A percentile compares a stretch with the other conserved stretches of the same genome.
These are phyloP conservation scores for Annulohypoxylon stygium DNA, from an alignment of 495 filamentous ascomycete genomes.

Conservation along the genomic window DNA sequence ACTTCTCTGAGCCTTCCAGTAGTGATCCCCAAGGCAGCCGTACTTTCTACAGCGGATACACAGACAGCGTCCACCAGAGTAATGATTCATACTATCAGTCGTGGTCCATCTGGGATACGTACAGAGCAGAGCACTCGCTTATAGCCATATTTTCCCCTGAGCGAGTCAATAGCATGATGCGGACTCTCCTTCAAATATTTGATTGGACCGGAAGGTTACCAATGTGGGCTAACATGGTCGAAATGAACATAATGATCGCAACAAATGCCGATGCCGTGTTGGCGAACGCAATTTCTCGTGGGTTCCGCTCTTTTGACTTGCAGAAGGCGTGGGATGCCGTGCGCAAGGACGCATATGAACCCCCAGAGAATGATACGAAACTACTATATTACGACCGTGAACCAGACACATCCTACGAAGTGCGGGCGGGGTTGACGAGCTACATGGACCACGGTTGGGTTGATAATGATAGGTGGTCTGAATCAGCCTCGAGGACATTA, in stretches of 20 bases:
- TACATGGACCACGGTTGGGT: constrained; percentile 55
- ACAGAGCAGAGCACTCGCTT: constrained; percentile 52
- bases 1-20: constrained; percentile 51
- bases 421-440: constrained; percentile 48
- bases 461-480: constrained; percentile 52
- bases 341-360: constrained; percentile 49
- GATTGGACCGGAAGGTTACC: constrained; percentile 53
- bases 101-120: constrained; percentile 56
- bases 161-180: constrained; percentile 52
- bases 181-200: constrained; percentile 48
- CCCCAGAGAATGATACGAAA: constrained; percentile 50
- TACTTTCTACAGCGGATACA: constrained; percentile 53
- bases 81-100: constrained; percentile 54
- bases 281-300: constrained; percentile 50
- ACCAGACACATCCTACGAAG: constrained; percentile 51
- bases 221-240: constrained; percentile 55
- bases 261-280: constrained; percentile 54
- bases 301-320: constrained; percentile 52
- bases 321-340: constrained; percentile 50
- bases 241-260: constrained; percentile 54
- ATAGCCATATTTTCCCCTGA: constrained; percentile 50
- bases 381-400: constrained; percentile 51
- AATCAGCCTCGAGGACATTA: constrained; percentile 51
- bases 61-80: constrained; percentile 46
- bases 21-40: constrained; percentile 21